Base-by-base conservation (phyloP, 2,329 filamentous ascomycete genomes). In the Aspergillus amoenus region DNA sequence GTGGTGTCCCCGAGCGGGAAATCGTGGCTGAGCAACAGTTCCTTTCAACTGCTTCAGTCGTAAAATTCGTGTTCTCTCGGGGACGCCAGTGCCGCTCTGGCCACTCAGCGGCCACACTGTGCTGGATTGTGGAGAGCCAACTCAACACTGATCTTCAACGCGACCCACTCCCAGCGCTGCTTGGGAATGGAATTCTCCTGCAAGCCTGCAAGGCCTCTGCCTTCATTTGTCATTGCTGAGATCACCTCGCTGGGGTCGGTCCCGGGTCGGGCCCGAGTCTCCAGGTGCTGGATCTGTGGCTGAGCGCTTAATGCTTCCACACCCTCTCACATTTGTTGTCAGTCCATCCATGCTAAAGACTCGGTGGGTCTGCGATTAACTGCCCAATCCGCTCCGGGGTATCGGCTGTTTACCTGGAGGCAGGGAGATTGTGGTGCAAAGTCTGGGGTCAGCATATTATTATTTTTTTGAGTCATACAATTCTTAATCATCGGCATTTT, bases 101-200 rank as follows among this genome's bases (percentile, higher is more conserved):
- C 49, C 49, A 52, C 6, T 52, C 27, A 52, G 18, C n/a, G 17
- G 8, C 17, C 17, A 7, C 18, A 12, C 24, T 37, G 21, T 44
- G 17, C 27, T 22, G 13, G 12, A 37, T 3, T 44, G 49, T 52
- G 49, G 49, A 44, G 49, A 1, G 12, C 27, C 27, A 24, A 18
- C 15, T 40, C 37, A 52, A 49, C 48, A 43, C 32, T 45, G 56
- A 56, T 56, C 53, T 56, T 51, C 43, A 13, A 24, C 17, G 22
- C 46, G 46, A 37, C 48, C 21, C 42, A 27, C 45, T 22, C 30
- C 13, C 52, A 55, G 39, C 27, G 15, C 24, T 39, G 43, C 46
- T 52, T 41, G 9, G 30, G 49, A 30, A 44, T 45, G 43, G 43
- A 45, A 45, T 45, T 45, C 43, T 30, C n/a, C 24, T 45, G 40